Evolutionary conservation across 2,329 filamentous ascomycete species (phyloP).

Genomic region (Ophiostoma pallidulum): DNA sequence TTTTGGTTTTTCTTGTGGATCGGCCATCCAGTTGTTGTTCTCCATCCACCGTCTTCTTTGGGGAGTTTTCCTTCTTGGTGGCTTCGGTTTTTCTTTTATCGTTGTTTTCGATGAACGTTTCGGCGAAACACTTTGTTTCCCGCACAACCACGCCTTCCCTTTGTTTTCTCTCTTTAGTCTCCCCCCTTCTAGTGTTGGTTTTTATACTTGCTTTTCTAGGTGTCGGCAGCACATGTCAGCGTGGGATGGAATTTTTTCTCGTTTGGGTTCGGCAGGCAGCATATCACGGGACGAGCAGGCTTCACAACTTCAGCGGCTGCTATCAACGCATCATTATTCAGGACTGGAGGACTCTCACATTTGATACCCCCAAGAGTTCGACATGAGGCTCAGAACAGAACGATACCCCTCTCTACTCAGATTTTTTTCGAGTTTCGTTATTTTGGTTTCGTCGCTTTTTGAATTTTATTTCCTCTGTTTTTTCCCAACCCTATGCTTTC

Average conservation of each 20-base stretch:
- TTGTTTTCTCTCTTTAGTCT: background rate
- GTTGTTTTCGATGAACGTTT: no score
- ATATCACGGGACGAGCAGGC: constrained; percentile 9
- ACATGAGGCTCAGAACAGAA: constrained; percentile 12
- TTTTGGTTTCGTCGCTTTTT: constrained; percentile 1
- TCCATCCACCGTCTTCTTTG: no score
- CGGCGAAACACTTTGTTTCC: no score
- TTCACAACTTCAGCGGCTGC: background rate
- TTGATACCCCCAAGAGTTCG: constrained; percentile 15
- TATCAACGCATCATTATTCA: constrained; percentile 8
- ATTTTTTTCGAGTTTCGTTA: constrained; percentile 11
- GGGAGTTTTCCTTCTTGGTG: background rate
- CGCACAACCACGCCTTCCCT: no score
- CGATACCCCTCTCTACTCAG: constrained; percentile 17
- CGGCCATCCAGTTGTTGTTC: no score
- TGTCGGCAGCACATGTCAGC: background rate
- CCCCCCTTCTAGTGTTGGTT: background rate
- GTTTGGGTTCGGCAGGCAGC: constrained; percentile 4
- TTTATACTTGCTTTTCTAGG: background rate
- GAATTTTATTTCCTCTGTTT: background rate
- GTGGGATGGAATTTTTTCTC: background rate
- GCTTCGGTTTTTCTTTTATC: background rate
- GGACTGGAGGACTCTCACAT: constrained; percentile 15
- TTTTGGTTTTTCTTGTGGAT: no score
- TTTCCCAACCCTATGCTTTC: background rate